Conservation (phyloP, 2,329 filamentous ascomycete genomes). For the Calonectria pseudoreteaudii region DNA sequence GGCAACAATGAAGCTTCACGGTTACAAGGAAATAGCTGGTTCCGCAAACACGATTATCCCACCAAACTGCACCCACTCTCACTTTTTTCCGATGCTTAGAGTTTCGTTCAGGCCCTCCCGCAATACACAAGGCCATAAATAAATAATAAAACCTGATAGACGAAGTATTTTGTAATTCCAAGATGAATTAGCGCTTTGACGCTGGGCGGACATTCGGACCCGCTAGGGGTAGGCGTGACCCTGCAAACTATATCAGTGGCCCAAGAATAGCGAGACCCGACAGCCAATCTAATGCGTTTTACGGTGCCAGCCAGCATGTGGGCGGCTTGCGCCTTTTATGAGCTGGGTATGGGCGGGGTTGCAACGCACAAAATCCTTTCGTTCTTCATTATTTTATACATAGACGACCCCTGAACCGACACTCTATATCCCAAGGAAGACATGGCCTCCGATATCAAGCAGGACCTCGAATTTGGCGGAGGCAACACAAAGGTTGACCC, state of each 20-base stretch:
- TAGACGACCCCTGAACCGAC: background rate
- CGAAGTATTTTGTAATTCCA: background rate
- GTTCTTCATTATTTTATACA: background rate
- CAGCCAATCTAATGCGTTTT: background rate
- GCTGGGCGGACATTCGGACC: background rate
- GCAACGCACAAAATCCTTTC: background rate
- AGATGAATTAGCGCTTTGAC: background rate
- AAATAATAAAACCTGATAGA: background rate
- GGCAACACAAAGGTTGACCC: slow-evolving; percentile 21
- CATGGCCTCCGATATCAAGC: slow-evolving; percentile 39
- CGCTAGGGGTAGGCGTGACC: background rate
- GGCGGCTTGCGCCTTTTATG: background rate
- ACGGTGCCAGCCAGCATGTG: background rate
- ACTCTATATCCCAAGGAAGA: background rate
- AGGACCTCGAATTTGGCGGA: slow-evolving; percentile 24
- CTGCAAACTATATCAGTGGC: background rate
- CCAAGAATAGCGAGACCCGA: background rate
- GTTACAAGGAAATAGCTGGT: background rate
- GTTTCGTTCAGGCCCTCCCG: too few relatives aligned
- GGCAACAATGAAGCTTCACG: slow-evolving; percentile 63
- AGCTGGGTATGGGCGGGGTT: background rate
- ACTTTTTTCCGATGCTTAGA: background rate
- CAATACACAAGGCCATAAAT: background rate
- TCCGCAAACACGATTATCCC: background rate
- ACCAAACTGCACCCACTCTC: background rate